Percentiles rank a stretch among this genome's conserved stretches.
Evolutionary conservation across 2,329 filamentous ascomycete genomes (phyloP).

Genomic region (Epichloe gansuensis): DNA sequence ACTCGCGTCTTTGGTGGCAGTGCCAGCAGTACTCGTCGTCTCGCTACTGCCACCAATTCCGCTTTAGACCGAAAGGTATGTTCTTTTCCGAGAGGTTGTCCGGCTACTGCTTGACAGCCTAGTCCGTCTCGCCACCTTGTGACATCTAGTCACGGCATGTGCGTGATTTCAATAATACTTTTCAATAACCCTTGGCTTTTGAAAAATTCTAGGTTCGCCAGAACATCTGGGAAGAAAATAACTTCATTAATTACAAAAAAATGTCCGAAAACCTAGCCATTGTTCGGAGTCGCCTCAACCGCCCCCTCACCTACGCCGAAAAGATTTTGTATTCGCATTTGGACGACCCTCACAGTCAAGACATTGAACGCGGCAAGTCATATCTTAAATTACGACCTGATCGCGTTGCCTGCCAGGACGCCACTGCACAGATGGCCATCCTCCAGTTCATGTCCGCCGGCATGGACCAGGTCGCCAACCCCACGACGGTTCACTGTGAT

Average conservation of each 20-base stretch:
- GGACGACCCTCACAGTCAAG: conserved; percentile 90
- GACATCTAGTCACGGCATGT: not conserved
- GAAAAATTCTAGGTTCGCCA: conserved; percentile 55
- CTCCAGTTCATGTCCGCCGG: conserved; percentile 99
- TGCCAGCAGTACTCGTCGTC: conserved; percentile 52
- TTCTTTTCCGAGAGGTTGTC: not conserved
- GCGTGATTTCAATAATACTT: not conserved
- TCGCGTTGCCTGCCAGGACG: conserved; percentile 97
- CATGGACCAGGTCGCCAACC: conserved; percentile 90
- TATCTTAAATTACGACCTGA: conserved; percentile 96
- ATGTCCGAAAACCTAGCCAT: conserved; percentile 95
- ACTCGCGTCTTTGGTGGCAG: conserved; percentile 40
- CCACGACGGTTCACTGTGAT: conserved; percentile 94
- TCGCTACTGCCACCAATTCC: conserved; percentile 78
- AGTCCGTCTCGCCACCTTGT: not conserved
- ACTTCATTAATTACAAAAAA: conserved; percentile 99
- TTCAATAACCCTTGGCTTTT: not conserved
- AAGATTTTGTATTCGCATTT: conserved; percentile 99
- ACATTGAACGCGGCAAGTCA: conserved; percentile 88
- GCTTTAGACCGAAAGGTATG: conserved; percentile 79
- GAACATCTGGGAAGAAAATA: conserved; percentile 90
- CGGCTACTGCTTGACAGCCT: not conserved
- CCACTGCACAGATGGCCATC: conserved; percentile 98
- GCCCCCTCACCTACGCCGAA: conserved; percentile 88
- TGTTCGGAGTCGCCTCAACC: conserved; percentile 79